A percentile compares a stretch with the other conserved stretches of the same genome.
phyloP scores from a whole-genome alignment of 2,329 filamentous ascomycete species.

The Colletotrichum sp. region DNA sequence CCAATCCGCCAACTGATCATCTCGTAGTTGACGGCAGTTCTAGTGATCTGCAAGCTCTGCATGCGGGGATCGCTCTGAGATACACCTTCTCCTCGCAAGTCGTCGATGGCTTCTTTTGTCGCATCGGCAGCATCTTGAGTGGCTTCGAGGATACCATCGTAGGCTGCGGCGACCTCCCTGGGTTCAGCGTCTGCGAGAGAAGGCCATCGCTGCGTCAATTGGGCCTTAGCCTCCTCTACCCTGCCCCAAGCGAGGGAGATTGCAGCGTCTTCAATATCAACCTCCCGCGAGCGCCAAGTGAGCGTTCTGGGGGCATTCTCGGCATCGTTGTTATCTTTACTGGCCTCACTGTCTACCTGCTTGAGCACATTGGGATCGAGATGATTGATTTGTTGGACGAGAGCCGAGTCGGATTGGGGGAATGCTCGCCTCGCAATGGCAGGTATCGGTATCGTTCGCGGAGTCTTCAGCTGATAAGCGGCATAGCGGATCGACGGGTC shows the following conservation, averaged over 20 bases:
- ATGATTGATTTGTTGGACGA: conserved; percentile 72
- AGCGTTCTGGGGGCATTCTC: conserved; percentile 74
- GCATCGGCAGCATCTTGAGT: conserved; percentile 95
- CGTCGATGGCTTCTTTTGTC: conserved; percentile 91
- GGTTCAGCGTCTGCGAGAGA: conserved; percentile 49
- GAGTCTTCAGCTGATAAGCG: conserved; percentile 88
- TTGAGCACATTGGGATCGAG: conserved; percentile 72
- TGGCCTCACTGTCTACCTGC: conserved; percentile 55
- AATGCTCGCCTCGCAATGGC: conserved; percentile 83
- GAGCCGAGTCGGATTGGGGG: conserved; percentile 63
- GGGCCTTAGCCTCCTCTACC: conserved; percentile 61
- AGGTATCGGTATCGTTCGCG: conserved; percentile 81
- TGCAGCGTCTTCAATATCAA: conserved; percentile 89
- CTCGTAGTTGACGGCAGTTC: conserved; percentile 92
- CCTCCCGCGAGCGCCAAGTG: conserved; percentile 83
- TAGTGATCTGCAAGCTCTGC: conserved; percentile 91
- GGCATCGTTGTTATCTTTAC: conserved; percentile 52
- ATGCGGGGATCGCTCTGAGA: conserved; percentile 84
- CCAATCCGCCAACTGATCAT: conserved; percentile 95
- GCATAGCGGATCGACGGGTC: conserved; percentile 95
- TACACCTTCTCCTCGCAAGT: conserved; percentile 82
- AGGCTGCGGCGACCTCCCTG: conserved; percentile 80
- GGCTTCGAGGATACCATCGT: conserved; percentile 87
- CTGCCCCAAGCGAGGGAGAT: conserved; percentile 84
- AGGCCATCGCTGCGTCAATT: conserved; percentile 52